Conservation (phyloP, 2,329 filamentous ascomycete species). For the Venturia aucupariae region DNA sequence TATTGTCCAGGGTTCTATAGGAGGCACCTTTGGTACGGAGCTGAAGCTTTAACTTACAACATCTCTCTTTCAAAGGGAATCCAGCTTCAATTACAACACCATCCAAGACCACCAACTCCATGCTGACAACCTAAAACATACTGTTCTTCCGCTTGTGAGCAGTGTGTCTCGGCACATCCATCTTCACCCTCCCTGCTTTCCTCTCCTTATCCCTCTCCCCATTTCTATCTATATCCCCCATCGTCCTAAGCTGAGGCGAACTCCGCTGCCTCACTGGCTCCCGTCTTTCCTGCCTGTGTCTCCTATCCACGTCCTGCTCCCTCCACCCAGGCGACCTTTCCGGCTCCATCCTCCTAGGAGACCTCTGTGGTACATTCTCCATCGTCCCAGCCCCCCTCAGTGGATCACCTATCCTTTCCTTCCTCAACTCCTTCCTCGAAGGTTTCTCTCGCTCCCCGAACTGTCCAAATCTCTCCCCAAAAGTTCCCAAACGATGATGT, state of each 20-base stretch:
- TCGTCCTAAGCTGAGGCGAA: not conserved
- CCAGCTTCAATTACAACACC: too few relatives aligned
- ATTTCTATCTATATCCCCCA: not conserved
- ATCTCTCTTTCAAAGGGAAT: too few relatives aligned
- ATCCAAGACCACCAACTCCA: not conserved
- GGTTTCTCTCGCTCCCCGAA: not conserved
- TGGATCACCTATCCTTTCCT: not conserved
- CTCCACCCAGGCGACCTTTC: not conserved
- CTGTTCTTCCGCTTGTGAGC: not conserved
- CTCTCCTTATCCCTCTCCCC: not conserved
- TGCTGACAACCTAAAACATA: not conserved
- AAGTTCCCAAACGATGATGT: not conserved
- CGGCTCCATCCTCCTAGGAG: not conserved
- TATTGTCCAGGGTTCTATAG: not conserved
- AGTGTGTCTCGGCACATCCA: not conserved
- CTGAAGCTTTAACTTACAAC: too few relatives aligned
- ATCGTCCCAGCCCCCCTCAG: not conserved
- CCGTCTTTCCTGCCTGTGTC: not conserved
- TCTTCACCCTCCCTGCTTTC: not conserved
- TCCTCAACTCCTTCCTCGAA: not conserved
- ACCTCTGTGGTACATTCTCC: not conserved
- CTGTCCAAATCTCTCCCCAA: not conserved
- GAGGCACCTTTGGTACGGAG: too few relatives aligned
- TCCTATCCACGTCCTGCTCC: not conserved
- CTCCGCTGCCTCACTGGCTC: not conserved